Base-by-base conservation (phyloP, 352 stramenopile species). In the Thraustochytrium aureum region DNA sequence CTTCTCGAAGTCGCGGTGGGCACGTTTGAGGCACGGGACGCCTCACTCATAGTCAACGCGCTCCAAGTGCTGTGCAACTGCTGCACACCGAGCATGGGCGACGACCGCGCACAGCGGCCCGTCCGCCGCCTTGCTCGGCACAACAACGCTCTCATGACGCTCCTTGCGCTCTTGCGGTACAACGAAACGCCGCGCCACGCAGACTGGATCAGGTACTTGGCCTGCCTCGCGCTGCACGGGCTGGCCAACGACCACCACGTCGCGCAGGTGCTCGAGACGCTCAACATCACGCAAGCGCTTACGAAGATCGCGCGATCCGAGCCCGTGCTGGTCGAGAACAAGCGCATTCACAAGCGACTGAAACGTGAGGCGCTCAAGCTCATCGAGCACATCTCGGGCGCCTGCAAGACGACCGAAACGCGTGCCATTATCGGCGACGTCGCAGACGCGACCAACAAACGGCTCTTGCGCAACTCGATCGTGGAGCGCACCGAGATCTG, bases 251-350 rank as follows among this genome's bases (percentile, higher is more conserved):
- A 95, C 75, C 87, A 90, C 3, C 90, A 95, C 38, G 92, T 95
- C 62, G 89, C 89, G 0, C 90, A 95, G 74, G 93, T 95, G 64
- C 73, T 95, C 2, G 89, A 95, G 81, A 79, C 69, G 37, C 59
- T 79, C 17, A 79, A 79, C 30, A 12, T 85, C 52, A 61, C 72
- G 10, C 90, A 95, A 75, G 38, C 94, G n/a, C 84, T 95, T 7
- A 93, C 90, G 0, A 90, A 95, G 69, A 87, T 95, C 72, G 92
- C 94, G 65, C 88, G 90, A 20, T 88, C 87, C 66, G 90, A 94
- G 26, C 90, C 90, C 2, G 87, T 93, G 17, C 84, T 95, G 10
- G 89, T 94, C 73, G 90, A 94, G 65, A 94, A 94, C 37, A 90
- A 90, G 5, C 88, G 93, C 50, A 84, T 95, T n/a, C 90, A 95